These are phyloP conservation scores for Pichia pseudocactophila DNA, from an alignment of 805 yeast genomes.

Conservation along the genomic window DNA sequence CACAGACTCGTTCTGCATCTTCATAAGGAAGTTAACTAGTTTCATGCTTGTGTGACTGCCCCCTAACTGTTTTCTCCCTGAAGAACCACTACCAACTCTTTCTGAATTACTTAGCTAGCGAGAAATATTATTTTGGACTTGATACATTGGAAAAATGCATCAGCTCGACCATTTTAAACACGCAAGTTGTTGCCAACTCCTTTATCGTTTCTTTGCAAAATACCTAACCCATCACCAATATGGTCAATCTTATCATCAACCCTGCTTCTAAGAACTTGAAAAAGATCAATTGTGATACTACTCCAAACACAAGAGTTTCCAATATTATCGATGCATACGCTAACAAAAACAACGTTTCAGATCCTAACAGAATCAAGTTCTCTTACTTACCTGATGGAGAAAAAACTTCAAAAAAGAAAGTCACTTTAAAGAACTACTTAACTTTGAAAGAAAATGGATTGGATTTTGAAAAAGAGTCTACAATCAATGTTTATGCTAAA, in stretches of 20 bases:
- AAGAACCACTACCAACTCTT: too few relatives aligned
- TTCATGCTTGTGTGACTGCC: conserved; percentile 35
- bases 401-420: conserved; percentile 26
- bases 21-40: conserved; percentile 72
- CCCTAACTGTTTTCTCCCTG: background rate
- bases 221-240: conserved; percentile 12
- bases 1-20: conserved; percentile 75
- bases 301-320: conserved; percentile 26
- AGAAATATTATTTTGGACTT: too few relatives aligned
- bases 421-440: conserved; percentile 37
- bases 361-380: conserved; percentile 48
- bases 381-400: conserved; percentile 28
- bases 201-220: background rate
- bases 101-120: too few relatives aligned
- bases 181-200: background rate
- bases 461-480: conserved; percentile 24
- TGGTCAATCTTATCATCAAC: conserved; percentile 42
- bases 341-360: conserved; percentile 28
- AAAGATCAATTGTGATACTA: conserved; percentile 35
- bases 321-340: conserved; percentile 34
- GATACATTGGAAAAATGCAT: too few relatives aligned
- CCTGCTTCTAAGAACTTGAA: conserved; percentile 55
- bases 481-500: conserved; percentile 52
- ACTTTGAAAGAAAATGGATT: conserved; percentile 39
- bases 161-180: too few relatives aligned